Base-by-base conservation (phyloP, 176 grass and related monocot species). In the Tuctoria greenei region DNA sequence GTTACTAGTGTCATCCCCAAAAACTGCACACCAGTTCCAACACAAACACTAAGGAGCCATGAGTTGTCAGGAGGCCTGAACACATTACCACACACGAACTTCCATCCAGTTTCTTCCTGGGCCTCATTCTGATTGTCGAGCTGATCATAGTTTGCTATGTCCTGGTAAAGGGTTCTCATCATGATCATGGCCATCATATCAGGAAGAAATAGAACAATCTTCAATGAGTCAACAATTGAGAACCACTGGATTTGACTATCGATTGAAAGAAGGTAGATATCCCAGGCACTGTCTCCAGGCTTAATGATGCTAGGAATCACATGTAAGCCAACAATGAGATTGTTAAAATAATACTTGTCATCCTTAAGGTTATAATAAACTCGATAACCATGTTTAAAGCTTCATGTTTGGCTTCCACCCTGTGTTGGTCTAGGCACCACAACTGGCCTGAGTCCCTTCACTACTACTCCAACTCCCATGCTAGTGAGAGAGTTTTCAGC, bases 61-160 rank as follows among this genome's bases (percentile, higher is more conserved):
- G 91, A 90, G 66, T 90, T 81, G 45, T 85, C 74, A 82, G 91
- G 91, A 42, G 87, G 87, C 59, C 91, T 84, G 70, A 93, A 93
- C 45, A 75, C 84, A 72, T 93, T 87, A 82, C 87, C 84, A 60
- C 90, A 87, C 36, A 93, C 87, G 50, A 93, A 83, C 66, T 93
- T 93, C 91, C 91, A 93, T 37, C 91, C 87, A 79, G 91, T 93
- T 90, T 87, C 91, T 87, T 93, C 91, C 60, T 93, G 91, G 44
- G 81, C 91, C 75, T 89, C 87, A 40, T 93, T 84, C 69, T 90
- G 87, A 71, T 83, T 90, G 21, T 93, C 91, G 41, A 89, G 84
- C 44, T 89, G 91, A 64, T 90, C 90, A 71, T 90, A 90, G 74
- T 85, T 93, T 54, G 91, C 81, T 72, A 93, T 93, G 72, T 93